These are phyloP conservation scores for Solanum hybrid DNA, from an alignment of 305 asterid species.

Conservation along the genomic window DNA sequence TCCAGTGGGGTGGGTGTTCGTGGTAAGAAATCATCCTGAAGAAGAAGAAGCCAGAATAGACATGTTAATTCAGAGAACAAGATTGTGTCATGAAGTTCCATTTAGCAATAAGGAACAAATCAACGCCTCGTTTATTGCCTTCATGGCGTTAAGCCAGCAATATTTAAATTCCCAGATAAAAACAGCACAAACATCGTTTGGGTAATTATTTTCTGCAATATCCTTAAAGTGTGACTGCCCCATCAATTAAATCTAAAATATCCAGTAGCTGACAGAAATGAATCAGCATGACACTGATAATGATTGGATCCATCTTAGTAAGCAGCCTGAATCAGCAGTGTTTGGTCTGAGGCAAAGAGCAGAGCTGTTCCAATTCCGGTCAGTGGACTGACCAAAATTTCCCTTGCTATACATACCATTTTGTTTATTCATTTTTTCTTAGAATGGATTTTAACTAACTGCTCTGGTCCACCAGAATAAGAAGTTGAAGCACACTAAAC, in stretches of 20 bases:
- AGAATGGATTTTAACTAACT: not conserved
- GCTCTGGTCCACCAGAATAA: not conserved
- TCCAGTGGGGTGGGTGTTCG: constrained; percentile 93
- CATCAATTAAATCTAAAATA: not conserved
- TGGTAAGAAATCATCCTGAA: constrained; percentile 92
- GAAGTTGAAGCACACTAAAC: not conserved
- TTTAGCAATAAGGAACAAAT: not conserved
- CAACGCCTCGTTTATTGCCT: not conserved
- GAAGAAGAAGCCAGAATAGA: not conserved
- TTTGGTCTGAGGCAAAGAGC: not conserved
- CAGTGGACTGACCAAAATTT: not conserved
- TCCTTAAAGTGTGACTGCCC: not conserved
- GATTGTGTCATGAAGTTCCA: not conserved
- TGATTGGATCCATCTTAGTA: not conserved
- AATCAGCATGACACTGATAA: not conserved
- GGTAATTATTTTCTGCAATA: not conserved
- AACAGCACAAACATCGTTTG: not conserved
- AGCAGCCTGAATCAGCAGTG: not conserved
- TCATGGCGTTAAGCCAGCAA: not conserved
- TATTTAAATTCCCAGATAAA: not conserved
- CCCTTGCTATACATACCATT: not conserved
- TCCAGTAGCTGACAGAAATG: not conserved
- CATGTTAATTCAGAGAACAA: not conserved
- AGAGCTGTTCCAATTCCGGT: not conserved
- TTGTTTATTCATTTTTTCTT: not conserved